phyloP scores from a whole-genome alignment of 495 filamentous ascomycete species.

The Gamarada debralockiae region DNA sequence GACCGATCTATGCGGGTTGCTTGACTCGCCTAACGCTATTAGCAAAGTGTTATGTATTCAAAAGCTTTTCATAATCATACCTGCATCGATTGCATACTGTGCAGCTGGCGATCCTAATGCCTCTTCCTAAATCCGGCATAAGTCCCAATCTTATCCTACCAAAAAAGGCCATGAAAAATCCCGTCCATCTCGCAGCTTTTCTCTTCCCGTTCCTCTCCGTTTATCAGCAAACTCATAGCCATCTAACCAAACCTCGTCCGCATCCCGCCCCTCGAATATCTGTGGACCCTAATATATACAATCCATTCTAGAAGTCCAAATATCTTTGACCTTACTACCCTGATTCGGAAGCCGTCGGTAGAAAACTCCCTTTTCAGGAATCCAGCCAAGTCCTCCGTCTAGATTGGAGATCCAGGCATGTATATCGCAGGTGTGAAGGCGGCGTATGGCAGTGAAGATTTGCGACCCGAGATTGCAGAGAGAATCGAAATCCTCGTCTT shows the following conservation, averaged over 20 bases:
- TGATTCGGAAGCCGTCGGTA: constrained; percentile 8
- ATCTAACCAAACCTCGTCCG: constrained; percentile 1
- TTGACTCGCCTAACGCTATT: too few relatives aligned
- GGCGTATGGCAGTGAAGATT: constrained; percentile 2
- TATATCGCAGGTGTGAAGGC: constrained; percentile 15
- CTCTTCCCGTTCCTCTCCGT: constrained; percentile 22
- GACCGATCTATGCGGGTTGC: too few relatives aligned
- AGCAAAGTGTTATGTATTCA: too few relatives aligned
- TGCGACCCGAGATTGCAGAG: constrained; percentile 2
- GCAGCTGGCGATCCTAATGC: too few relatives aligned
- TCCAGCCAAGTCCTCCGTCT: constrained; percentile 3
- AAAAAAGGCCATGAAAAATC: constrained; percentile 2
- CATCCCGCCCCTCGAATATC: not conserved
- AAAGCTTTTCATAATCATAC: too few relatives aligned
- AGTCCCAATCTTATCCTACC: not conserved
- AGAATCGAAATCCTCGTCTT: constrained; percentile 12
- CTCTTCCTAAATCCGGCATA: not conserved
- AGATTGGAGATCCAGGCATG: constrained; percentile 12
- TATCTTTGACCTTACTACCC: not conserved
- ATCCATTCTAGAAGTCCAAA: constrained; percentile 15
- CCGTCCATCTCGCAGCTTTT: constrained; percentile 2
- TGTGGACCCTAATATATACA: constrained; percentile 4
- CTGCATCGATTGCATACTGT: too few relatives aligned
- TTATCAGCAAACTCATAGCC: constrained; percentile 18
- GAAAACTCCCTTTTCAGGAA: constrained; percentile 7